Base-by-base conservation (phyloP, 139 green algal species). In the Closterium sp. region DNA sequence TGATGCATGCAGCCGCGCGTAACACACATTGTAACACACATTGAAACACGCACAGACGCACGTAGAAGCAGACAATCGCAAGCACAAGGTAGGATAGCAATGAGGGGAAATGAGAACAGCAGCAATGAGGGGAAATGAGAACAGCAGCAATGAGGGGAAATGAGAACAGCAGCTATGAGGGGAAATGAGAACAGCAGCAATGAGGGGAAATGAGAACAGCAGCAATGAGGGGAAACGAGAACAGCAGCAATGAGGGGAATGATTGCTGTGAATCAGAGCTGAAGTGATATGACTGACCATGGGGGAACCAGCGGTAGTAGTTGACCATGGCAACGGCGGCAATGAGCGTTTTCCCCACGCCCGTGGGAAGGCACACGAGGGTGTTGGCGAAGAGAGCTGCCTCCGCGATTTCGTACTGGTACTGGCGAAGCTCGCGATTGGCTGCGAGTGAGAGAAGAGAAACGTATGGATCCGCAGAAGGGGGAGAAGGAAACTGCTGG, bases 291-390 rank as follows among this genome's bases (percentile, higher is more conserved):
- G 8, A 89, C 89, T 33, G 31, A 30, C 96, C 96, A 89, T 96
- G 85, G 1, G 97, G 97, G 87, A 98, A 98, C 97, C 97, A 98
- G 36, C 97, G 95, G 88, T 96, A 97, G 92, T 97, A 99, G 94
- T 99, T 99, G 95, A 96, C 94, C 96, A 98, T 98, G 34, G 98
- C 96, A 21, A 99, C 98, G 8, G 97, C 97, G 19, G 98, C 98
- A 32, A 99, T 97, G 16, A 98, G 94, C 23, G 98, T 99, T 96
- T 99, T 99, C 87, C 98, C 98, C 34, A 99, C 95, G 19, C 98
- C 98, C 0, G 98, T 99, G 85, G 98, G 98, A 88, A 99, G 95
- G 91, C 96, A 98, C 28, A 98, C 96, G 25, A 99, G 95, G 4
- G 97, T 98, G 94, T 99, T 99, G 91, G 94, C 84, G 38, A 97